These are phyloP conservation scores for Rubia occidens DNA, from an alignment of 305 asterid species.

Conservation along the genomic window DNA sequence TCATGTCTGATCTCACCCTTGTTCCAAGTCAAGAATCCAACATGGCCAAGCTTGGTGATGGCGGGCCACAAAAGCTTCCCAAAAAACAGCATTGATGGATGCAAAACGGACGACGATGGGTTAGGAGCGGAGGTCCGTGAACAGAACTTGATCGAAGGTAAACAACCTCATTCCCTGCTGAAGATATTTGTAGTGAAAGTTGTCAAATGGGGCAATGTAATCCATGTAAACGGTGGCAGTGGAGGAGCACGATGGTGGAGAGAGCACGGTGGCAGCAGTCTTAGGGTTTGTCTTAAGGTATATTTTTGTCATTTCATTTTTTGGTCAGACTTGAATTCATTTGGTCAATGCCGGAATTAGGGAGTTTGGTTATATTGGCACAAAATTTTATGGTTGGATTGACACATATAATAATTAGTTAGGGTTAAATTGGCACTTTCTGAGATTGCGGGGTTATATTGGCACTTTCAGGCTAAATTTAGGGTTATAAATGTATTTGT, in stretches of 20 bases:
- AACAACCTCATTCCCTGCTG: constrained; percentile 55
- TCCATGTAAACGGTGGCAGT: constrained; percentile 22
- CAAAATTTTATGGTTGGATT: no score
- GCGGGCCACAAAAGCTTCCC: constrained; percentile 48
- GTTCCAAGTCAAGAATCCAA: constrained; percentile 52
- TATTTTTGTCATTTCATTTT: no score
- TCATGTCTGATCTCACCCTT: constrained; percentile 56
- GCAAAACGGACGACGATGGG: constrained; percentile 46
- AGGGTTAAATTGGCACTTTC: no score
- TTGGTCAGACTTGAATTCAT: no score
- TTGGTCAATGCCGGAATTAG: no score
- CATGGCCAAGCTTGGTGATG: constrained; percentile 62
- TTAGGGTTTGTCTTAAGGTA: no score
- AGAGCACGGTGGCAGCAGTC: no score
- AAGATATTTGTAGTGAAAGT: constrained; percentile 48
- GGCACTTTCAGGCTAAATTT: no score
- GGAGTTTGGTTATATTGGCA: no score
- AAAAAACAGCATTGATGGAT: constrained; percentile 30
- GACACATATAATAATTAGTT: no score
- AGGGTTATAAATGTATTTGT: no score
- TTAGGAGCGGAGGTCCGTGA: constrained; percentile 36
- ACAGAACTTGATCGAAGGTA: constrained; percentile 63
- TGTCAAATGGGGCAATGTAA: constrained; percentile 62
- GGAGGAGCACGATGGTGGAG: background rate
- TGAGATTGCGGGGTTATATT: no score